Evolutionary conservation across 2,329 filamentous ascomycete genomes (phyloP).

Genomic region (Zymoseptoria passerinii): DNA sequence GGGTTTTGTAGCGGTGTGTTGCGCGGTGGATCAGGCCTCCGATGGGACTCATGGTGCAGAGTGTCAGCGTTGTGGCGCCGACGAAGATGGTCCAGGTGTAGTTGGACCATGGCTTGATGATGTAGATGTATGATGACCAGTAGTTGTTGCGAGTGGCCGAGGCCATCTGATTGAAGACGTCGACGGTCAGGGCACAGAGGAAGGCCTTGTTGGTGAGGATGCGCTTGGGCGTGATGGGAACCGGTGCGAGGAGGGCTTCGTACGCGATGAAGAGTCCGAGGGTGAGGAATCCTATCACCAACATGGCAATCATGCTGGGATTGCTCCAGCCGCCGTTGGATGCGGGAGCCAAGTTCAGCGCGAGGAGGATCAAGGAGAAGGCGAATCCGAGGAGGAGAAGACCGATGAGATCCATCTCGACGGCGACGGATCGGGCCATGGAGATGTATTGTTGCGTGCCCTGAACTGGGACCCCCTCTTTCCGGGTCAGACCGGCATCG

Average conservation of each 20-base stretch:
- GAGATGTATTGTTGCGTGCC: background rate
- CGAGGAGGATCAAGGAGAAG: slow-evolving; percentile 18
- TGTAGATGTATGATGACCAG: slow-evolving; percentile 30
- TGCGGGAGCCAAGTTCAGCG: slow-evolving; percentile 15
- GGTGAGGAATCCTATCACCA: slow-evolving; percentile 5
- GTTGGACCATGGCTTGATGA: slow-evolving; percentile 37
- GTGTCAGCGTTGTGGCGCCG: slow-evolving; percentile 34
- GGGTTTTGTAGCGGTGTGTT: slow-evolving; percentile 37
- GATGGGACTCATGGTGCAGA: slow-evolving; percentile 33
- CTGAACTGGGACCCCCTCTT: slow-evolving; percentile 4
- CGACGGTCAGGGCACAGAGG: slow-evolving; percentile 11
- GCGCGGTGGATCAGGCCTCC: slow-evolving; percentile 26
- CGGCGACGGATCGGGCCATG: slow-evolving; percentile 18
- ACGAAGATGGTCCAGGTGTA: slow-evolving; percentile 38
- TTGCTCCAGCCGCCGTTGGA: slow-evolving; percentile 18
- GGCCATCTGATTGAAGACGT: slow-evolving; percentile 14
- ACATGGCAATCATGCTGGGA: slow-evolving; percentile 9
- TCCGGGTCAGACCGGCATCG: slow-evolving; percentile 10
- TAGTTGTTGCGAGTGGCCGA: slow-evolving; percentile 14
- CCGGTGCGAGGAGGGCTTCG: slow-evolving; percentile 10
- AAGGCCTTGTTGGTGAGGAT: slow-evolving; percentile 19
- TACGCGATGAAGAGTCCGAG: slow-evolving; percentile 4
- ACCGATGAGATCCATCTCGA: slow-evolving; percentile 19
- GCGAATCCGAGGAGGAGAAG: slow-evolving; percentile 16
- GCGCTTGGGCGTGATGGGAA: slow-evolving; percentile 18